Conservation (phyloP, 1,284 basidiomycete species). For the Tylopilus sp. region DNA sequence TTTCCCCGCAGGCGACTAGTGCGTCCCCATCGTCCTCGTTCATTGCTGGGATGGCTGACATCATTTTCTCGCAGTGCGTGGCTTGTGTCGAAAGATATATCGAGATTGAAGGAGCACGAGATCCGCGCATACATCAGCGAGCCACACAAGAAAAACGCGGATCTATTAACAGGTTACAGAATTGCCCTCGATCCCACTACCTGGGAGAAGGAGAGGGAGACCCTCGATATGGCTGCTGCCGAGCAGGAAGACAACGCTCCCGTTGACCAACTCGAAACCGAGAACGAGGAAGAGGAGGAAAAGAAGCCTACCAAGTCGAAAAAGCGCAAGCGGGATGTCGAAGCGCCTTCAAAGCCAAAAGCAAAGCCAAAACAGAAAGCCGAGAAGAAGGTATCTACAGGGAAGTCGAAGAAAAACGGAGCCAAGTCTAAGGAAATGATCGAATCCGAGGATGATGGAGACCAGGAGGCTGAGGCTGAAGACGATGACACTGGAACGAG, state of each 20-base stretch:
- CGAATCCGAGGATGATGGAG: constrained; percentile 73
- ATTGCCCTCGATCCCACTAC: constrained; percentile 84
- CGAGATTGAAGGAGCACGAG: constrained; percentile 81
- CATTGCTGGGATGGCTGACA: constrained; percentile 24
- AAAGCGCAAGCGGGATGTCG: constrained; percentile 71
- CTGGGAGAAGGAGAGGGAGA: constrained; percentile 76
- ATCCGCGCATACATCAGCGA: constrained; percentile 88
- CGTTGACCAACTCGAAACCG: constrained; percentile 76
- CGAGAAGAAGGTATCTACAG: constrained; percentile 48
- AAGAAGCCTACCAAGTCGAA: constrained; percentile 64
- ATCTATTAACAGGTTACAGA: constrained; percentile 85
- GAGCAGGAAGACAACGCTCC: constrained; percentile 73
- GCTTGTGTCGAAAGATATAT: constrained; percentile 87
- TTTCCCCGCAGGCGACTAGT: constrained; percentile 95
- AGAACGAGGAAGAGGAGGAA: constrained; percentile 55
- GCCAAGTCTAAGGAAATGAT: constrained; percentile 73
- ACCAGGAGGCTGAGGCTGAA: constrained; percentile 56
- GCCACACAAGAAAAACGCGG: constrained; percentile 78
- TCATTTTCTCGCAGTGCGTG: constrained; percentile 72
- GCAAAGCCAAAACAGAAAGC: constrained; percentile 49
- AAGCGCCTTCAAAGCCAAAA: constrained; percentile 54
- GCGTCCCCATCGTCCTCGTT: constrained; percentile 50
- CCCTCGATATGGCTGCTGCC: constrained; percentile 53
- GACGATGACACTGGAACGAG: constrained; percentile 63
- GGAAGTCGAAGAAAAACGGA: constrained; percentile 67